Base-by-base conservation (phyloP, 2,329 filamentous ascomycete genomes). In the Alternaria postmessia region DNA sequence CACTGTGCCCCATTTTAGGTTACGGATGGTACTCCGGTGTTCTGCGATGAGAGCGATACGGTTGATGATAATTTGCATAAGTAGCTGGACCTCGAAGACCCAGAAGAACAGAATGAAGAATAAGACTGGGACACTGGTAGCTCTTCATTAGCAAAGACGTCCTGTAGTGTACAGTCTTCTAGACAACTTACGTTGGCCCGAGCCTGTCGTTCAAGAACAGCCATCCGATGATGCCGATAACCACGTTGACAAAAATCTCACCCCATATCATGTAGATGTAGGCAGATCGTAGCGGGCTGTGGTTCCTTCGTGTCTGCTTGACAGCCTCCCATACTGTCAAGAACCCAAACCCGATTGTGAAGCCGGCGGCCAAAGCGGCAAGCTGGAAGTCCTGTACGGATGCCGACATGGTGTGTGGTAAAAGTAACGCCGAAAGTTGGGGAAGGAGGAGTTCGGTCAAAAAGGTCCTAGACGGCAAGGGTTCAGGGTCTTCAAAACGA, bases 11-110 rank as follows among this genome's bases (percentile, higher is more conserved):
- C 81, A 84, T 74, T 86, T 86, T 28, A 87, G 63, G 14, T 66
- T 72, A 0, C 51, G 26, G 7, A 82, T 78, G 2, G 78, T 80
- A 0, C 66, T 70, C 24, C 73, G 75, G 43, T 81, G 74, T 14
- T 82, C 79, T 12, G 81, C 78, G 36, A 86, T 81, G 39, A 87
- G 79, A 0, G 80, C 78, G 22, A 86, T 82, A 54, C 85, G 80
- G 64, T 86, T 86, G 69, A 86, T 82, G 63, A 86, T 85, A 47
- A 87, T 86, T 64, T 86, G 84, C 74, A 86, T 80, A 2, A 86
- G 66, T 2, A 85, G 73, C 60, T 86, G 84, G 14, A 85, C 80
- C 39, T 77, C 61, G 28, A 75, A 74, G 1, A 74, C 70, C 75
- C 75, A 77, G 39, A 68, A 70, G 44, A 75, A 58, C 5, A 77